Conservation (phyloP, 768 basidiomycete species). For the Gloeopeniophorella convolvens region DNA sequence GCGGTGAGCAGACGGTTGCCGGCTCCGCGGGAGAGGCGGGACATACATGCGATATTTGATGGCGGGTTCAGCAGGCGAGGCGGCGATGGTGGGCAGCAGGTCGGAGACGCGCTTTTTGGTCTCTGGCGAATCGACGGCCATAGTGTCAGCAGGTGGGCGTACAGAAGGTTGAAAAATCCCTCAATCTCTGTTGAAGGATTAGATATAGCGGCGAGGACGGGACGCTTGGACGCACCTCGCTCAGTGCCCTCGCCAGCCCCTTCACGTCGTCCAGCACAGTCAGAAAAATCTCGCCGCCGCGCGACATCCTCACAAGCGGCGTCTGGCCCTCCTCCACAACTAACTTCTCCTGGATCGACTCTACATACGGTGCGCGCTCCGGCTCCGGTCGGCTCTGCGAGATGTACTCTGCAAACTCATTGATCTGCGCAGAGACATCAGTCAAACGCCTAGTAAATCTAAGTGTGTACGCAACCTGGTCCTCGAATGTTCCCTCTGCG, state of each 20-base stretch:
- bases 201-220: background rate
- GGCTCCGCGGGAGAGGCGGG: background rate
- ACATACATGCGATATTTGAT: conserved; percentile 75
- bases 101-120: conserved; percentile 42
- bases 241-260: conserved; percentile 72
- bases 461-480: conserved; percentile 48
- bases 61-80: conserved; percentile 45
- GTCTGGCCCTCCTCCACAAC: conserved; percentile 45
- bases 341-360: conserved; percentile 59
- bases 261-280: conserved; percentile 58
- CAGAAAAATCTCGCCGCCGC: conserved; percentile 46
- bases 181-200: conserved; percentile 53
- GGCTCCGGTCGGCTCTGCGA: conserved; percentile 62
- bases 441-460: background rate
- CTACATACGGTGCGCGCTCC: conserved; percentile 52
- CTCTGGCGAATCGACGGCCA: conserved; percentile 51
- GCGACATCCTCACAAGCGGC: conserved; percentile 49
- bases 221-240: conserved; percentile 45
- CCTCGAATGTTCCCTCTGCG: conserved; percentile 83
- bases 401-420: conserved; percentile 73
- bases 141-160: conserved; percentile 61
- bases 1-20: background rate
- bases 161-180: conserved; percentile 82
- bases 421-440: conserved; percentile 42
- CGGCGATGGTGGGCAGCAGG: conserved; percentile 50